Evolutionary conservation across 2,329 filamentous ascomycete genomes (phyloP), one percentile per base, ranked within the genome.

Genomic region (Stagonosporopsis vannaccii): DNA sequence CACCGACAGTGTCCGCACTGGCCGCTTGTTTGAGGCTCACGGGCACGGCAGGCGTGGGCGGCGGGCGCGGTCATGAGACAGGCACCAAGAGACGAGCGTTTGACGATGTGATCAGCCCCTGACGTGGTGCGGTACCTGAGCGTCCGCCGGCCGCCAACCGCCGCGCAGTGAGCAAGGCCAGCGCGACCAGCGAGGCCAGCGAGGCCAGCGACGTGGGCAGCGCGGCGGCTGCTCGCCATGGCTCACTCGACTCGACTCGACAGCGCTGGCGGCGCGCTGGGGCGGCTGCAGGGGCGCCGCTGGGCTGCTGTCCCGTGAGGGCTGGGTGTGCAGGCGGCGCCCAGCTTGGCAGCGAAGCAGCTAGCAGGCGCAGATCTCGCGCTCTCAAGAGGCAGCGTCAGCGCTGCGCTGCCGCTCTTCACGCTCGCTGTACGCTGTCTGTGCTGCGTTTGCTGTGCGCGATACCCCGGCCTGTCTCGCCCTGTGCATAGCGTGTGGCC

Each of bases 41-140:
- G 36, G 13, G 36, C 30, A 36, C 47, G 35, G 42, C 44, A 23
- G 19, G 22, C n/a, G 46, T 49, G 46, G 52, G 33, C 32, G 52
- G 39, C 35, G 46, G 46, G 32, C 28, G 46, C 28, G 52, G 42
- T 56, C 48, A 44, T 52, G 54, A 57, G 54, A 57, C 54, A 48
- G 39, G 54, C 37, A 39, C 22, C 54, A 52, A 39, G 43, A 49
- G 17, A 20, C 32, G 36, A 19, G 33, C 20, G 48, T 51, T 57
- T 57, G 43, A 48, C 37, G 48, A 23, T 22, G 41, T 51, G 30
- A 26, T 26, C 25, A 43, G 54, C 48, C 48, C 54, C 52, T 41
- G 25, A 15, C 7, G 33, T 22, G 25, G 43, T 56, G 45, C 33
- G 39, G 39, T 42, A 22, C 48, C 48, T 51, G 40, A 36, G 26